Evolutionary conservation across 148 eudicot species (phyloP), one percentile per base, ranked within the genome.

Genomic region (Vaccinium vitisidaea): DNA sequence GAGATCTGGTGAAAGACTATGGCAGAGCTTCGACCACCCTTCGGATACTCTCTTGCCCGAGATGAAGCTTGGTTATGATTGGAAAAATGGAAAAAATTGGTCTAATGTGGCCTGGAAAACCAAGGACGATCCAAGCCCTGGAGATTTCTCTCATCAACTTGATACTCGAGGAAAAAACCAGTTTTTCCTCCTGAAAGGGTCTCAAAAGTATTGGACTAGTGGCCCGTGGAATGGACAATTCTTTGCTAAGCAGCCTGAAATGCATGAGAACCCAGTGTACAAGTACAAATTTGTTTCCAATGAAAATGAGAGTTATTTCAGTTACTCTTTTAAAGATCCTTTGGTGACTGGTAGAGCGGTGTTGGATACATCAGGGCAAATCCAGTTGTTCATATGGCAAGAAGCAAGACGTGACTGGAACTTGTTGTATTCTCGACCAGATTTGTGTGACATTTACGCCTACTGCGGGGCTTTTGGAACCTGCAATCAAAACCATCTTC

Each of bases 351-450:
- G 79, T 55, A 82, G 89, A 81, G 84, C 84, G 11, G 83, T 84
- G 65, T 65, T 87, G 85, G 80, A 78, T 84, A 5, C 5, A 50
- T 81, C 84, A 67, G 89, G 89, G 16, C 86, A 87, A 58, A 13
- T 84, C 25, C 32, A 84, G 58, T 27, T 0, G 49, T 3, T 71
- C 15, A 30, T 30, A 36, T 71, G 76, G 76, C 9, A 15, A 15
- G 76, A 71, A 25, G 21, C 12, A 32, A 0, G 14, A 79, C 6
- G 82, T 13, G 14, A 77, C 71, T 87, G 89, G 89, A 74, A 56
- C 55, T 16, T 82, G 75, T 77, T 82, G 8, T 84, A 83, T 87
- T 54, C 84, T 1, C 77, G 70, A 5, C 87, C 89, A 3, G 77
- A 82, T 46, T 85, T 48, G 67, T 87, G 85, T 69, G 65, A 87